Base-by-base conservation (phyloP, 1,284 basidiomycete genomes). In the Tilletia horrida region DNA sequence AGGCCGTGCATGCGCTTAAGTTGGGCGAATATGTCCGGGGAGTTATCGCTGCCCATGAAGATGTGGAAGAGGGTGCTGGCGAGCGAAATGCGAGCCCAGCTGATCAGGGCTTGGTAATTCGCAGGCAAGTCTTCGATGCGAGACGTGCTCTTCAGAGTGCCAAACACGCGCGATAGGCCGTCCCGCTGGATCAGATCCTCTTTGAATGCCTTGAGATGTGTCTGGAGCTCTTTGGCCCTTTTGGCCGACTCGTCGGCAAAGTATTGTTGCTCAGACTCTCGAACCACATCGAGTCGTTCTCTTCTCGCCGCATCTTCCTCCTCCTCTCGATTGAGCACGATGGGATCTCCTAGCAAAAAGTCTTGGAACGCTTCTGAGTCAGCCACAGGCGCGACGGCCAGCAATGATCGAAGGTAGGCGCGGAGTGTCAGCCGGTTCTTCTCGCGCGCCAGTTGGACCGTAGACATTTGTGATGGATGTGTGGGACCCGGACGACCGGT, bases 51-150 rank as follows among this genome's bases (percentile, higher is more conserved):
- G 0, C 95, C 95, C 43, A 97, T 88, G 76, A 94, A 95, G 61
- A 92, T 88, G 74, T 95, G 92, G 82, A 97, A 99, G 63, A 97
- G 89, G 2, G 95, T 96, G 3, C 94, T 95, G 0, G 95, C 96
- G n/a, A 76, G 69, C 50, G 74, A 77, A 82, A 97, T 97, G 65
- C 93, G 86, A 2, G 91, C 95, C 95, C 96, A 99, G 82, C 97
- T 93, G 14, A 97, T 81, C 43, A 97, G 90, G 62, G 92, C 91
- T 73, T 88, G 86, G 79, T 95, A 97, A 72, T 93, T 91, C 8
- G 85, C 82, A 1, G 96, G 95, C 35, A 99, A 84, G 75, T 90
- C 88, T 68, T 88, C 86, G 6, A 95, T 88, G 68, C 88, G 85
- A 11, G 91, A 88, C 2, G 91, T 94, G 29, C 87, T 83, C 82